A percentile compares a stretch with the other conserved stretches of the same genome.
These are phyloP conservation scores for Penicillium frequentans DNA, from an alignment of 2,329 filamentous ascomycete species.

Conservation along the genomic window DNA sequence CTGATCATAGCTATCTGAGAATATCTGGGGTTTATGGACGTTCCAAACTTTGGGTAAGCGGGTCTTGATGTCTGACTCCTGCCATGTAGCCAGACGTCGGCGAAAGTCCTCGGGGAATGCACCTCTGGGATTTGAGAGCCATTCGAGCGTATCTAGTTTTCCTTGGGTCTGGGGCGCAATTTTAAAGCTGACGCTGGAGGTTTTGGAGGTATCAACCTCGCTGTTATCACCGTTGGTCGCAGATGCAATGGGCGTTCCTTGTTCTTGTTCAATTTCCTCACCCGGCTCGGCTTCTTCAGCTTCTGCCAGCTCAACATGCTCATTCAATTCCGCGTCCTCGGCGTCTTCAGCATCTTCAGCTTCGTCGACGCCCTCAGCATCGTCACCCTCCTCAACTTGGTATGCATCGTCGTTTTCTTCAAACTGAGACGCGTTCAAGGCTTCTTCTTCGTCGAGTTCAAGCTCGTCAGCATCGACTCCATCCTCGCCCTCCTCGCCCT, in stretches of 20 bases:
- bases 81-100: conserved; percentile 17
- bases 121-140: conserved; percentile 21
- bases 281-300: conserved; percentile 24
- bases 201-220: not conserved
- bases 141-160: conserved; percentile 8
- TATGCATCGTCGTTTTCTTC: conserved; percentile 15
- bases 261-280: conserved; percentile 11
- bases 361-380: conserved; percentile 16
- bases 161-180: not conserved
- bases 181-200: not conserved
- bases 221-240: conserved; percentile 6
- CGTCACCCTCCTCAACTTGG: conserved; percentile 15
- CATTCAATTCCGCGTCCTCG: conserved; percentile 22
- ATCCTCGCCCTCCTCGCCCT: not conserved
- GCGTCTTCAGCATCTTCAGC: conserved; percentile 21
- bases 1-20: conserved; percentile 37
- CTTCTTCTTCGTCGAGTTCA: conserved; percentile 13
- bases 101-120: conserved; percentile 19
- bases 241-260: conserved; percentile 6
- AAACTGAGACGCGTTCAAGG: not conserved
- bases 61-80: conserved; percentile 26
- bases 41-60: conserved; percentile 39
- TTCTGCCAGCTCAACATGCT: conserved; percentile 15
- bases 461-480: conserved; percentile 6
- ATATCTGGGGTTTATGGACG: conserved; percentile 35